Conservation (phyloP, 2,329 filamentous ascomycete species). For the Exutisphaerella laricina region DNA sequence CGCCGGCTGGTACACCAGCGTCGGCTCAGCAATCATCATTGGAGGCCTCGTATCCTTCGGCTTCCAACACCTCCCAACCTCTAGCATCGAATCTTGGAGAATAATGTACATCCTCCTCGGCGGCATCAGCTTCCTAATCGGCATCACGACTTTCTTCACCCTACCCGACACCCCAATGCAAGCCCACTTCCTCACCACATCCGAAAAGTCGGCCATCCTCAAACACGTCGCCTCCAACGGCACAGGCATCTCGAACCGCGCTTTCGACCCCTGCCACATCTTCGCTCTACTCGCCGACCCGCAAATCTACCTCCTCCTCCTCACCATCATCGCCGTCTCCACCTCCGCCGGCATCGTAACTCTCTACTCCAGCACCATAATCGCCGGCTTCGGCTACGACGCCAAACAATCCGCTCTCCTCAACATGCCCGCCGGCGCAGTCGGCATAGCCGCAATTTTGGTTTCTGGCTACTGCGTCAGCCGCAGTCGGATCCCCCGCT, state of each 20-base stretch:
- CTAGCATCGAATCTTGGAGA: slow-evolving; percentile 13
- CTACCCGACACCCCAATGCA: slow-evolving; percentile 32
- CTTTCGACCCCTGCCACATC: slow-evolving; percentile 48
- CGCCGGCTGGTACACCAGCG: slow-evolving; percentile 61
- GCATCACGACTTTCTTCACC: slow-evolving; percentile 28
- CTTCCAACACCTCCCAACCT: slow-evolving; percentile 41
- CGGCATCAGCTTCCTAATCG: slow-evolving; percentile 37
- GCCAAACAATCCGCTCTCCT: slow-evolving; percentile 30
- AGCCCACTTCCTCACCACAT: slow-evolving; percentile 23
- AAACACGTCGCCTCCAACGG: slow-evolving; percentile 42
- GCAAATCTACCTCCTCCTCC: slow-evolving; percentile 31
- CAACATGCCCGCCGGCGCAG: slow-evolving; percentile 55
- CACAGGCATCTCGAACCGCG: slow-evolving; percentile 28
- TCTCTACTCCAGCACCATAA: slow-evolving; percentile 32
- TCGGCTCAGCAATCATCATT: slow-evolving; percentile 52
- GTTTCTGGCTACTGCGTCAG: slow-evolving; percentile 7
- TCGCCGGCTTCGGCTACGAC: slow-evolving; percentile 30
- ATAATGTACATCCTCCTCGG: slow-evolving; percentile 42
- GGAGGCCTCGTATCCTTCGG: slow-evolving; percentile 54
- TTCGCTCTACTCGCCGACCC: slow-evolving; percentile 53
- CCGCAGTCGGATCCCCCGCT: slow-evolving; percentile 22
- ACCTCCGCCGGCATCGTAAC: slow-evolving; percentile 40
- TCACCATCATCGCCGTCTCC: slow-evolving; percentile 20
- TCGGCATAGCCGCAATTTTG: slow-evolving; percentile 37
- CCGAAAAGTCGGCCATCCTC: slow-evolving; percentile 42